phyloP scores from a whole-genome alignment of 2,329 filamentous ascomycete species.

The Ambrosiella cleistominuta region DNA sequence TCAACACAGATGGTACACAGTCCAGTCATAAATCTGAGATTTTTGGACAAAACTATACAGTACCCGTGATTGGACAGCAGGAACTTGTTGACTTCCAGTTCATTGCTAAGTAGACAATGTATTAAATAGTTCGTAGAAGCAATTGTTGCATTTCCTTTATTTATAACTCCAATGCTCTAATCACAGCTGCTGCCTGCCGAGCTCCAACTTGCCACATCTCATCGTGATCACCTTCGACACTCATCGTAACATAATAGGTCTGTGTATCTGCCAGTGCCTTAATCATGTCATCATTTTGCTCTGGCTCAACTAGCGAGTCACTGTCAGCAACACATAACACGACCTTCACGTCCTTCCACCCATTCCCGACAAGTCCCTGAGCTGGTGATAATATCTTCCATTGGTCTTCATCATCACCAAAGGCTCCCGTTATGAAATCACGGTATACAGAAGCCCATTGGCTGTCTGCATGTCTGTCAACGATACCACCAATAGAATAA shows the following conservation, averaged over 20 bases:
- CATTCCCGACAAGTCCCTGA: neutral
- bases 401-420: slow-evolving; percentile 23
- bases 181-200: neutral
- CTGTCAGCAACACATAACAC: neutral
- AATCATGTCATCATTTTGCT: slow-evolving; percentile 5
- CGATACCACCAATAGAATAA: slow-evolving; percentile 26
- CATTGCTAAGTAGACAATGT: neutral
- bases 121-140: neutral
- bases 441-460: slow-evolving; percentile 21
- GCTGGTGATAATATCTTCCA: slow-evolving; percentile 28
- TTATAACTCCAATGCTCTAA: neutral
- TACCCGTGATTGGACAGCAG: neutral
- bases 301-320: slow-evolving; percentile 7
- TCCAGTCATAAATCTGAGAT: neutral
- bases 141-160: neutral
- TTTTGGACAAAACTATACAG: neutral
- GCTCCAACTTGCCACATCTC: slow-evolving; percentile 6
- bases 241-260: neutral
- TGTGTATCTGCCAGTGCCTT: neutral
- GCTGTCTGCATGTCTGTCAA: slow-evolving; percentile 20
- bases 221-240: slow-evolving; percentile 4
- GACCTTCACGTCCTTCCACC: neutral
- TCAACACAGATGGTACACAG: neutral
- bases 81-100: neutral
- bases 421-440: slow-evolving; percentile 28